Evolutionary conservation across 495 filamentous ascomycete species (phyloP).

Genomic region (Aspergillus carlsbadensis): DNA sequence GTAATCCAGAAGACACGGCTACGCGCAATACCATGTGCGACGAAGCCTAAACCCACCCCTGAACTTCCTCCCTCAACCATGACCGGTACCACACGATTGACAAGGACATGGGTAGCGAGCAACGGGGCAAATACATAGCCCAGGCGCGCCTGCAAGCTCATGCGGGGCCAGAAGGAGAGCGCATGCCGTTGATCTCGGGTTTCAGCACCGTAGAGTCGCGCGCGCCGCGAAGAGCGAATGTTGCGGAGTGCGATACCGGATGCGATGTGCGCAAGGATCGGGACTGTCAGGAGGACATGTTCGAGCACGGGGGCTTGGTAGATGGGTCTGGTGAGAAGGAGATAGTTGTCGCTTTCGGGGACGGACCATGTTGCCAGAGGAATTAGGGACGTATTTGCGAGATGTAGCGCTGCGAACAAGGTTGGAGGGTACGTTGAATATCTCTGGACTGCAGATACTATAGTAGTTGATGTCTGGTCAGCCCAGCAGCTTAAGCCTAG

Average conservation of each 20-base stretch:
- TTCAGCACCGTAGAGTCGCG: slow-evolving; percentile 68
- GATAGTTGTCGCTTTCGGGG: slow-evolving; percentile 51
- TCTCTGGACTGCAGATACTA: slow-evolving; percentile 77
- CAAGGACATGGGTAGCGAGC: slow-evolving; percentile 63
- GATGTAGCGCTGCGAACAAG: slow-evolving; percentile 72
- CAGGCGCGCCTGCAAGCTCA: slow-evolving; percentile 62
- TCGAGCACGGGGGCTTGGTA: slow-evolving; percentile 71
- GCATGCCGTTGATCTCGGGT: slow-evolving; percentile 34
- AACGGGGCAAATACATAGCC: slow-evolving; percentile 67
- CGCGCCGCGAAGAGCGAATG: slow-evolving; percentile 63
- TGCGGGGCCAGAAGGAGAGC: slow-evolving; percentile 59
- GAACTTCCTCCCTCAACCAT: slow-evolving; percentile 78
- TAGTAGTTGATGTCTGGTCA: slow-evolving; percentile 1
- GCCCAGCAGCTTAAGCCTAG: background rate
- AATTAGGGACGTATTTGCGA: slow-evolving; percentile 76
- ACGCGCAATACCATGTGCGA: slow-evolving; percentile 80
- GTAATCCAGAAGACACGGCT: slow-evolving; percentile 62
- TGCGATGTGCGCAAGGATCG: slow-evolving; percentile 49
- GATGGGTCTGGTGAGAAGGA: slow-evolving; percentile 63
- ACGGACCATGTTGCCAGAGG: slow-evolving; percentile 61
- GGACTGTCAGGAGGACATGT: slow-evolving; percentile 45
- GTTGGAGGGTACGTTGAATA: slow-evolving; percentile 88
- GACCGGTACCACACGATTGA: slow-evolving; percentile 71
- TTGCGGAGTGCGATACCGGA: slow-evolving; percentile 76
- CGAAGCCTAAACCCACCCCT: slow-evolving; percentile 74